Conservation (phyloP, 176 grass and related monocot genomes). For the Oryza nivara region DNA sequence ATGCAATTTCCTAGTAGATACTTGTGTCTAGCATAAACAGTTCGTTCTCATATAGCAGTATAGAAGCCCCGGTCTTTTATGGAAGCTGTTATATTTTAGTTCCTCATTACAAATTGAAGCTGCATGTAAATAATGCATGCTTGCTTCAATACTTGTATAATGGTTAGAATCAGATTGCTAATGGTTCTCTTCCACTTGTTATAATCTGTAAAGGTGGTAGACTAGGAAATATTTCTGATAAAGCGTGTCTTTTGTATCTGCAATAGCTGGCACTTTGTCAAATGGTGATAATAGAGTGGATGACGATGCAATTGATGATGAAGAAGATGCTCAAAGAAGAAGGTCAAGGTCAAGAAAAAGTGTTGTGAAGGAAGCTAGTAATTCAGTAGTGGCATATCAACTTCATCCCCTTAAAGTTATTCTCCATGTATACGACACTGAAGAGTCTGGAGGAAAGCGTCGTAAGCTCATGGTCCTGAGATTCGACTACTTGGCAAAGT, state of each 20-base stretch:
- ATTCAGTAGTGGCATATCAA: slow-evolving; percentile 65
- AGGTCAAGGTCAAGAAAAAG: slow-evolving; percentile 84
- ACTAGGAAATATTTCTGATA: slow-evolving; percentile 19
- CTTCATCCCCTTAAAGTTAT: slow-evolving; percentile 90
- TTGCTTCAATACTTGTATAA: slow-evolving; percentile 17
- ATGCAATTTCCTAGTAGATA: slow-evolving; percentile 10
- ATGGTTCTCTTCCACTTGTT: not conserved
- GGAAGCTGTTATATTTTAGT: slow-evolving; percentile 2
- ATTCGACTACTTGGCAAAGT: slow-evolving; percentile 90
- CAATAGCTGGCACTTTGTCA: slow-evolving; percentile 61
- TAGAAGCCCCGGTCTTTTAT: slow-evolving; percentile 11
- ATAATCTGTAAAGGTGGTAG: not conserved
- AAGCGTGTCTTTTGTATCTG: slow-evolving; percentile 5
- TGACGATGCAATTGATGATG: slow-evolving; percentile 88
- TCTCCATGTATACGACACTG: slow-evolving; percentile 73
- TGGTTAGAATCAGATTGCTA: not conserved
- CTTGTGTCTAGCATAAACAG: not conserved
- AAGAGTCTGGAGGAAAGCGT: slow-evolving; percentile 56
- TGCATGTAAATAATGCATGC: not conserved
- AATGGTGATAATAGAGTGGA: slow-evolving; percentile 73
- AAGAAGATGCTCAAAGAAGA: slow-evolving; percentile 94
- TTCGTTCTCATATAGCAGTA: not conserved
- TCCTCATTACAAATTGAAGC: not conserved
- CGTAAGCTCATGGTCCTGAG: slow-evolving; percentile 58
- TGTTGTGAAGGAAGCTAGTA: slow-evolving; percentile 58